Conservation (phyloP, 768 basidiomycete genomes). For the Crassisporium funariophilum region DNA sequence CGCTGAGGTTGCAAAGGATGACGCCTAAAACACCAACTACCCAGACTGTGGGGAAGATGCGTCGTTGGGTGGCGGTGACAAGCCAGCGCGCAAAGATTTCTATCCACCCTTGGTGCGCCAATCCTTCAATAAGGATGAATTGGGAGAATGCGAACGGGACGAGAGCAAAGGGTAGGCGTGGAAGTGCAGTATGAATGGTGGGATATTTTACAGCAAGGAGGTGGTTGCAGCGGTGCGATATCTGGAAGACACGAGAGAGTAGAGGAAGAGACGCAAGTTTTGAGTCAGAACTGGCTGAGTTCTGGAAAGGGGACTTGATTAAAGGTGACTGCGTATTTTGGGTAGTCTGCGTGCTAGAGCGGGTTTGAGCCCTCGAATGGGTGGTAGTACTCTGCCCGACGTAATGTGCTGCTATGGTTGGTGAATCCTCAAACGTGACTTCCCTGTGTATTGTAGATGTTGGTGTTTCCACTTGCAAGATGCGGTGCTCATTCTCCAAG, state of each 20-base stretch:
- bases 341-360: too few species aligned
- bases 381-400: too few species aligned
- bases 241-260: constrained; percentile 21
- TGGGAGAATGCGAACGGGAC: constrained; percentile 93
- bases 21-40: constrained; percentile 73
- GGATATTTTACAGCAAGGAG: constrained; percentile 54
- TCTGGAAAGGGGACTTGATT: too few species aligned
- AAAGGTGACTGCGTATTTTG: too few species aligned
- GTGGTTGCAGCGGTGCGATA: constrained; percentile 13
- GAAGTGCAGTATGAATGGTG: constrained; percentile 66
- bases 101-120: constrained; percentile 87
- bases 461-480: too few species aligned
- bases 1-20: constrained; percentile 79
- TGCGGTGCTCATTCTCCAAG: too few species aligned
- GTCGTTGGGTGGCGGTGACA: constrained; percentile 39
- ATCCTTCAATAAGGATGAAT: constrained; percentile 89
- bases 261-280: constrained; percentile 2
- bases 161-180: constrained; percentile 76
- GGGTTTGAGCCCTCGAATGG: too few species aligned
- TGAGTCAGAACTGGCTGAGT: neutral
- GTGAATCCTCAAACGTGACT: too few species aligned
- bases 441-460: too few species aligned
- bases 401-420: too few species aligned
- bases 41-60: constrained; percentile 58
- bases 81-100: constrained; percentile 77